Evolutionary conservation across 352 stramenopile species (phyloP), one percentile per base, ranked within the genome.

Genomic region (Phytophthora tubulina): DNA sequence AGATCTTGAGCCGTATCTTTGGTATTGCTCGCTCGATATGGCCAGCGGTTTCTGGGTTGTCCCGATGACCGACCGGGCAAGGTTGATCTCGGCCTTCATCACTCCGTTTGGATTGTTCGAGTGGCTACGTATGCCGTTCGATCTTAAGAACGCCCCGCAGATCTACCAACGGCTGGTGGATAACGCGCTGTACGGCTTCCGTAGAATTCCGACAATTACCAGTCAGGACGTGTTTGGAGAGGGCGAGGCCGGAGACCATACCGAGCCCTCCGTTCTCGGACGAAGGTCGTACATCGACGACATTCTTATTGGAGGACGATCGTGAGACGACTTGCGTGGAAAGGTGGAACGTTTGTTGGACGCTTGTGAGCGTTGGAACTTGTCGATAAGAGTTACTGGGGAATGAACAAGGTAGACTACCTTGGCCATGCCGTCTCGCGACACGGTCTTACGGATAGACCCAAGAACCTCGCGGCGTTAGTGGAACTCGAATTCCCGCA

Each of bases 301-400:
- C 32, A 68, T 82, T 13, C 45, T 52, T 0, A 63, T 77, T n/a
- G 55, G 48, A 1, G 45, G 49, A 0, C 1, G 14, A 11, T 63
- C 54, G 0, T 82, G 70, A 63, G 33, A 66, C 6, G n/a, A 70
- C 0, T 39, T 78, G 7, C n/a, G n/a, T n/a, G n/a, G n/a, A n/a
- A n/a, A n/a, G n/a, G n/a, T n/a, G n/a, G n/a, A n/a, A n/a, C n/a
- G n/a, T n/a, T n/a, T n/a, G n/a, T n/a, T n/a, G n/a, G n/a, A n/a
- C n/a, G n/a, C n/a, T n/a, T 71, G 35, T 7, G 30, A 62, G 1
- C 39, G 48, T 5, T 32, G 76, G 68, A 54, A 67, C 13, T 13
- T 80, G 0, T 64, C 72, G 3, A 75, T 80, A 80, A 81, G 58
- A 76, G 74, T 32, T 46, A 46, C 6, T 78, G 67, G 21, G 67